Percentiles rank a stretch among this genome's conserved stretches.
phyloP scores from a whole-genome alignment of 1,284 basidiomycete species.

The Ustilago shanxiensis region DNA sequence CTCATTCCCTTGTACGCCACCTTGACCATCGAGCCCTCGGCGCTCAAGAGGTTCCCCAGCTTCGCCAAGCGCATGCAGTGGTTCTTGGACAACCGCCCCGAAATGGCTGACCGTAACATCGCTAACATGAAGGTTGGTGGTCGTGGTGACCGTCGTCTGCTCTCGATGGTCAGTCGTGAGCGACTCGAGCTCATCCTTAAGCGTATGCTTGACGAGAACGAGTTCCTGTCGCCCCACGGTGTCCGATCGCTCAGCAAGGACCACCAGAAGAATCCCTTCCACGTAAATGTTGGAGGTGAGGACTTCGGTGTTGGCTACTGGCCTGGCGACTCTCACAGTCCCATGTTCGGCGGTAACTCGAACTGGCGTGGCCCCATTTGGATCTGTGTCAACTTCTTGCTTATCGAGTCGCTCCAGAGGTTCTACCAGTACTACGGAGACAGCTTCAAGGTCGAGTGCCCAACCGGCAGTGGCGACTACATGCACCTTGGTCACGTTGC shows the following conservation, averaged over 20 bases:
- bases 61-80: conserved; percentile 99
- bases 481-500: conserved; percentile 94
- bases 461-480: conserved; percentile 90
- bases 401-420: conserved; percentile 88
- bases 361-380: conserved; percentile 91
- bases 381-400: conserved; percentile 93
- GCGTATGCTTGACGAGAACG: conserved; percentile 88
- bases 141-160: conserved; percentile 82
- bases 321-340: conserved; percentile 95
- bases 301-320: conserved; percentile 94
- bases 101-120: conserved; percentile 88
- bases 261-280: conserved; percentile 93
- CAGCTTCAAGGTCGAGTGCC: conserved; percentile 82
- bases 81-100: conserved; percentile 93
- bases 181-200: conserved; percentile 87
- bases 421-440: conserved; percentile 77
- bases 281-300: conserved; percentile 91
- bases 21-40: conserved; percentile 88
- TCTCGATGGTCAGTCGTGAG: conserved; percentile 92
- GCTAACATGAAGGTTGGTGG: conserved; percentile 81
- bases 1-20: conserved; percentile 96
- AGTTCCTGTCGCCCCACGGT: conserved; percentile 94
- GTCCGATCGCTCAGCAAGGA: conserved; percentile 86
- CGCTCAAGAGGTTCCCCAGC: conserved; percentile 90
- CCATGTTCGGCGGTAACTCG: conserved; percentile 96